Percentiles rank a stretch among this genome's conserved stretches.
Evolutionary conservation across 2,329 filamentous ascomycete genomes (phyloP).

Genomic region (Fusarium denticulatum): DNA sequence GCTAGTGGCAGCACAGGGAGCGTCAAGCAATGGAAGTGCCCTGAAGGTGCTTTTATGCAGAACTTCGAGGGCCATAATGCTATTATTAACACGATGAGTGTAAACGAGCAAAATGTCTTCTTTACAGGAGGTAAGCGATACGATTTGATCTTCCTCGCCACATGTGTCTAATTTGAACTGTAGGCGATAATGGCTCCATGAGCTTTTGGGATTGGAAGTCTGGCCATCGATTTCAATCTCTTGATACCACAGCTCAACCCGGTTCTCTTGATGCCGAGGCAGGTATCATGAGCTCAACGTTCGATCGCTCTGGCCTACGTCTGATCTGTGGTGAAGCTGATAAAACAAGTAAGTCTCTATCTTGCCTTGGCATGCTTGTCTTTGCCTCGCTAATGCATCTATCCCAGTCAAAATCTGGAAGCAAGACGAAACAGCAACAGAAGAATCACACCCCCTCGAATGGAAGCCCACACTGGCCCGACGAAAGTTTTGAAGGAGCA

Average conservation of each 20-base stretch:
- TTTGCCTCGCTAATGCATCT: conserved; percentile 38
- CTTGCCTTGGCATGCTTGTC: background rate
- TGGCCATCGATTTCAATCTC: conserved; percentile 87
- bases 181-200: conserved; percentile 90
- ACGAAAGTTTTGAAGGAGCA: conserved; percentile 72
- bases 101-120: conserved; percentile 94
- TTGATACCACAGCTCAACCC: conserved; percentile 92
- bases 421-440: conserved; percentile 88
- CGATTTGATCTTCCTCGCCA: too few relatives aligned
- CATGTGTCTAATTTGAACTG: conserved; percentile 9
- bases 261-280: conserved; percentile 94
- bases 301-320: conserved; percentile 87
- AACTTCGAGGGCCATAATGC: conserved; percentile 97
- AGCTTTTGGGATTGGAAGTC: conserved; percentile 99
- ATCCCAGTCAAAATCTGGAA: conserved; percentile 90
- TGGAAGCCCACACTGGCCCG: conserved; percentile 87
- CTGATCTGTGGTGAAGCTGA: conserved; percentile 95
- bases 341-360: conserved; percentile 76
- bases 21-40: conserved; percentile 99
- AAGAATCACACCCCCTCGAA: conserved; percentile 88
- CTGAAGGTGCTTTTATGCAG: conserved; percentile 98
- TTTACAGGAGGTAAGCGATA: conserved; percentile 77
- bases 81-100: conserved; percentile 92
- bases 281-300: conserved; percentile 93
- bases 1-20: conserved; percentile 89